Base-by-base conservation (phyloP, 2,329 filamentous ascomycete species). In the Alternaria brassicae region DNA sequence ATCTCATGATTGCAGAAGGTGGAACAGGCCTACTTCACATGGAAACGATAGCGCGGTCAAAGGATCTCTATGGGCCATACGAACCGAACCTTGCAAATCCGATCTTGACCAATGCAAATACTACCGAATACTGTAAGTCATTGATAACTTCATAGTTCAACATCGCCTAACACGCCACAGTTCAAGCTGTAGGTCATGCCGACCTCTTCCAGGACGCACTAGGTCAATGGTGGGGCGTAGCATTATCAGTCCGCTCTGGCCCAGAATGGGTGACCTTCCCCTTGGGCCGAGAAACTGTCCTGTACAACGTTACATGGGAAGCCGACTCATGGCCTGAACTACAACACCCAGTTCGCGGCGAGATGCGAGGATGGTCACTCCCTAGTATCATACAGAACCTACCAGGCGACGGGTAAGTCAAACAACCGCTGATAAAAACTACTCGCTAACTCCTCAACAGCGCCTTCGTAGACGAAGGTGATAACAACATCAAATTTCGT, bases 401-500 rank as follows among this genome's bases (percentile, higher is more conserved):
- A 2, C 75, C 76, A 6, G 81, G 81, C 4, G 50, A 72, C 41
- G 78, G 83, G 66, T 69, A 39, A 58, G 68, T 28, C 42, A 17
- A 23, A 44, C n/a, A 27, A 23, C 37, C 8, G 6, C 12, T 3
- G 6, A 7, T 6, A 15, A 40, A 9, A 15, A 40, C 19, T 40
- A 23, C 19, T 6, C 15, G 12, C 55, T 53, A 19, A 59, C 30
- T 50, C 25, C 30, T 12, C n/a, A 19, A 1, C 25, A 69, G 69
- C 0, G 78, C 79, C 1, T 81, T 81, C 40, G 78, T 81, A 32
- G 68, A 73, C 7, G 78, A 77, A 12, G 76, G 78, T 2, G 84
- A 69, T 32, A 47, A 85, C 62, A 58, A 70, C 21, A 61, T 83
- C 19, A 77, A 81, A 40, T 86, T 87, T 63, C 57, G 68, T 1